A percentile compares a stretch with the other conserved stretches of the same genome.
phyloP scores from a whole-genome alignment of 2,329 filamentous ascomycete genomes.

The Alternaria brassicae region DNA sequence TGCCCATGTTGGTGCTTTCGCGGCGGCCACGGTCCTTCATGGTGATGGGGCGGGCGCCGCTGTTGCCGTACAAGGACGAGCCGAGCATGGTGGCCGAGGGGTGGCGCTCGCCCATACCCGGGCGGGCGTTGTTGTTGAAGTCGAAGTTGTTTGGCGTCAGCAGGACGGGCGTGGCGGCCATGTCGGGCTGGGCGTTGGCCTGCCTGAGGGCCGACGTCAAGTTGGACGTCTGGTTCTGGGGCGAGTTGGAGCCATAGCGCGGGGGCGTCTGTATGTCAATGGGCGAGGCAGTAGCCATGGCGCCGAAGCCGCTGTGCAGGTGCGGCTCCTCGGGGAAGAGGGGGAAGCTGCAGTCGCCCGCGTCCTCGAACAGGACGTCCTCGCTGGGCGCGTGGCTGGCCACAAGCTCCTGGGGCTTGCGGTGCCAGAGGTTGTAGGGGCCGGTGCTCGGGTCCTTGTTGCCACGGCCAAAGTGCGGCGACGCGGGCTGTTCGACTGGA shows the following conservation, averaged over 20 bases:
- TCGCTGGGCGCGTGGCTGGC: constrained; percentile 40
- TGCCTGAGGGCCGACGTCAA: constrained; percentile 67
- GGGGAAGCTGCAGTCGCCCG: constrained; percentile 52
- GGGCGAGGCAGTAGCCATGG: constrained; percentile 63
- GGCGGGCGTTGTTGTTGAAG: constrained; percentile 39
- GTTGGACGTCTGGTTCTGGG: constrained; percentile 68
- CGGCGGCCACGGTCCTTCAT: constrained; percentile 63
- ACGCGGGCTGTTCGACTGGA: constrained; percentile 49
- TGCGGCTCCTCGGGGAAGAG: constrained; percentile 48
- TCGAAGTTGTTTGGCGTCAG: constrained; percentile 47
- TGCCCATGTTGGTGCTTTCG: constrained; percentile 67
- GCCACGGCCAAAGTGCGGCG: constrained; percentile 51
- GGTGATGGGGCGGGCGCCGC: constrained; percentile 67
- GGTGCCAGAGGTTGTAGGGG: constrained; percentile 55
- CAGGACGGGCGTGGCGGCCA: constrained; percentile 51
- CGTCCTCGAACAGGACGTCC: constrained; percentile 51
- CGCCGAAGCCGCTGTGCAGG: constrained; percentile 34
- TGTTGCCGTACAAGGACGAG: constrained; percentile 61
- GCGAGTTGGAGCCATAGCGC: constrained; percentile 64
- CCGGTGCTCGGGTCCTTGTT: constrained; percentile 49
- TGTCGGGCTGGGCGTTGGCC: constrained; percentile 47
- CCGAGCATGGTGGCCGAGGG: constrained; percentile 60
- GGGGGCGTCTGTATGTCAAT: constrained; percentile 65
- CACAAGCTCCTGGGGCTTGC: constrained; percentile 49
- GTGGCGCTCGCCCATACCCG: constrained; percentile 55